Base-by-base conservation (phyloP, 2,329 filamentous ascomycete genomes). In the Colletotrichum truncatum region DNA sequence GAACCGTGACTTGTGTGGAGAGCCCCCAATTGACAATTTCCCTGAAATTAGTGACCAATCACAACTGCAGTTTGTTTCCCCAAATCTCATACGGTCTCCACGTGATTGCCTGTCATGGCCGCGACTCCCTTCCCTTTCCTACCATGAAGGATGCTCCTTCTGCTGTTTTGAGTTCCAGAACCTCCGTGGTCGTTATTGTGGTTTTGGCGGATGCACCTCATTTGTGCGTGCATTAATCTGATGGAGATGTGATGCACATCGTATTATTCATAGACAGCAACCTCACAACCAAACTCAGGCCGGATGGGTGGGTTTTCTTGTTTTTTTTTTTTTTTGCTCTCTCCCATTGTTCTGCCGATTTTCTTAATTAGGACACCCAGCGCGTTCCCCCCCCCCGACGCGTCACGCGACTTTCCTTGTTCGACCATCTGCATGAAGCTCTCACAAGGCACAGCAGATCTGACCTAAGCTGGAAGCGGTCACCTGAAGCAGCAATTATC, bases 91-190 rank as follows among this genome's bases (percentile, higher is more conserved):
- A 5, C 25, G 21, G 34, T 21, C 26, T 12, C 70, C 76, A 78
- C 69, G 75, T 79, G 77, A 79, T 57, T 63, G 64, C 72, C 69
- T 56, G 75, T 74, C 67, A 68, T 32, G 39, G 62, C 74, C 74
- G 74, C 69, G 74, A 28, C 59, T 25, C 16, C 36, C 28, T 41
- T 28, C 46, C 36, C 10, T n/a, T 43, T 41, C 34, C 14, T 34
- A 26, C 16, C 43, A 18, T 43, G 16, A 12, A 9, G 23, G 26
- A n/a, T 60, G 57, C 21, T 23, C 18, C 14, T 56, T 56, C n/a
- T n/a, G n/a, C n/a, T n/a, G n/a, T n/a, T n/a, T n/a, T n/a, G n/a
- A n/a, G n/a, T n/a, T n/a, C 53, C 53, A 56, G 53, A 56, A 32
- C 25, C 25, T 32, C 28, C 21, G 12, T 6, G 11, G 45, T 16